A percentile compares a stretch with the other conserved stretches of the same genome.
phyloP scores from a whole-genome alignment of 2,329 filamentous ascomycete species.

The Phaeosphaeria sp. region DNA sequence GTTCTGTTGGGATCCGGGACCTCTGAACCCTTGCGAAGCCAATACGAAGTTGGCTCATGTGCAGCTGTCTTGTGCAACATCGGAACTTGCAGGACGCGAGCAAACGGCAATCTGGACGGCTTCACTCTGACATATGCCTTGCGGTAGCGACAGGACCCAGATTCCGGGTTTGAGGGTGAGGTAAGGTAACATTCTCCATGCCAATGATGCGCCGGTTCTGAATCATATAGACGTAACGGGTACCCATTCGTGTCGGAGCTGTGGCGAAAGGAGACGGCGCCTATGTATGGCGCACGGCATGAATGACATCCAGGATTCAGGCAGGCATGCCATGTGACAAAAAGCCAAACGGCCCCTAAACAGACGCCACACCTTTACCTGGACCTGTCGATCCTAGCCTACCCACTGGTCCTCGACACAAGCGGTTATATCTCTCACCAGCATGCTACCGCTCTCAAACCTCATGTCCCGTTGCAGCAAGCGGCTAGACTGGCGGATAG shows the following conservation, averaged over 20 bases:
- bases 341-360: conserved; percentile 10
- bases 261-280: conserved; percentile 22
- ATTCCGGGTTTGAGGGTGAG: conserved; percentile 42
- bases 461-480: conserved; percentile 33
- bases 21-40: conserved; percentile 16
- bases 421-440: conserved; percentile 5
- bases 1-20: not conserved
- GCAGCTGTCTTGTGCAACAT: conserved; percentile 25
- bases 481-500: conserved; percentile 28
- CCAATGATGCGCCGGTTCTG: conserved; percentile 20
- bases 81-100: conserved; percentile 12
- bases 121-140: conserved; percentile 13
- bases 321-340: conserved; percentile 29
- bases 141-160: conserved; percentile 31
- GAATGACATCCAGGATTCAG: conserved; percentile 29
- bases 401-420: conserved; percentile 6
- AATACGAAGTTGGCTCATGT: conserved; percentile 11
- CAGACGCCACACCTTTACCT: conserved; percentile 18
- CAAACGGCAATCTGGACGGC: conserved; percentile 9
- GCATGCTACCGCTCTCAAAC: conserved; percentile 14
- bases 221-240: conserved; percentile 14
- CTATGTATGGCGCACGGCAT: conserved; percentile 33
- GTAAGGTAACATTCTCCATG: conserved; percentile 34
- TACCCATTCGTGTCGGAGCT: conserved; percentile 14
- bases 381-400: conserved; percentile 6